Evolutionary conservation across 495 filamentous ascomycete species (phyloP).

Genomic region (Cercophora samala): DNA sequence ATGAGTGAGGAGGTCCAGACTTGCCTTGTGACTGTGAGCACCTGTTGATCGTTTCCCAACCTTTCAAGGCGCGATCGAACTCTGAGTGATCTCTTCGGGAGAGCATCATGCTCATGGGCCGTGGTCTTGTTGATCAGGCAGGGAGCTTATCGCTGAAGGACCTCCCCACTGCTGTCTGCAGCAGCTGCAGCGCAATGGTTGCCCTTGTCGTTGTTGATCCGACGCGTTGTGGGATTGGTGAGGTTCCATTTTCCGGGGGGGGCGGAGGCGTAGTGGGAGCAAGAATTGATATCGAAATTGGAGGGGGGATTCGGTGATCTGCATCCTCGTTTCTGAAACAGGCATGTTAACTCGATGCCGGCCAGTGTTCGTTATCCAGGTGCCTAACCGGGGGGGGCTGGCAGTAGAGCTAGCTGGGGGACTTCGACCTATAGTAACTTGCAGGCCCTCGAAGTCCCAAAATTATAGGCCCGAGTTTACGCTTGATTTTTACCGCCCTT

Average conservation of each 20-base stretch:
- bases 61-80: background rate
- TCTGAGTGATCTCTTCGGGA: background rate
- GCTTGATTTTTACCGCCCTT: too few species aligned
- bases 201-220: too few species aligned
- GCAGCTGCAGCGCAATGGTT: background rate
- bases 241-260: background rate
- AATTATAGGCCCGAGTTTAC: too few species aligned
- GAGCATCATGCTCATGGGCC: background rate
- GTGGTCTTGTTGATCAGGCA: background rate
- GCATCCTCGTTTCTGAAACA: conserved; percentile 12
- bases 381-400: too few species aligned
- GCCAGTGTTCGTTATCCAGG: too few species aligned
- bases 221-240: background rate
- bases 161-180: too few species aligned
- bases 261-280: background rate
- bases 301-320: conserved; percentile 2
- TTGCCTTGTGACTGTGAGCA: background rate
- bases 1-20: background rate
- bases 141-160: background rate
- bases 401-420: too few species aligned
- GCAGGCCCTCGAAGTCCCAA: too few species aligned
- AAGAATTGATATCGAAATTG: conserved; percentile 4
- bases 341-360: background rate
- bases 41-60: background rate
- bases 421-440: too few species aligned